These are phyloP conservation scores for Saccharum spontaneum DNA, from an alignment of 176 grass and related monocot species.

Conservation along the genomic window DNA sequence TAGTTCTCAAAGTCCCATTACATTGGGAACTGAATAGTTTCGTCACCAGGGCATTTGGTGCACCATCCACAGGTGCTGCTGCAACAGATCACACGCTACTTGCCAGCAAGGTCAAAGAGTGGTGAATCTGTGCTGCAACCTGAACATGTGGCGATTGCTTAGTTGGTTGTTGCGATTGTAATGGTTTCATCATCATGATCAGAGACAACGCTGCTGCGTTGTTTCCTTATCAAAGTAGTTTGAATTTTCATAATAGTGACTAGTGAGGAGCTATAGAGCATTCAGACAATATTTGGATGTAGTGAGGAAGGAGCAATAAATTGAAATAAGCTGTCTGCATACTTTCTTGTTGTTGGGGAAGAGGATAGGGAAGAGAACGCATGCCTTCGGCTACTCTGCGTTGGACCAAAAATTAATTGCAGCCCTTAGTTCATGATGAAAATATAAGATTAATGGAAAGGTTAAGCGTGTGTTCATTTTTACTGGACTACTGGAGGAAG, in stretches of 20 bases:
- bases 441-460: slow-evolving; percentile 23
- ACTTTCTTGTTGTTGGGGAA: background rate
- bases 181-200: background rate
- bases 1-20: background rate
- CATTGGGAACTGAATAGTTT: slow-evolving; percentile 1
- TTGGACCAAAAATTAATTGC: background rate
- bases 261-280: background rate
- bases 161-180: background rate
- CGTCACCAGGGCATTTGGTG: background rate
- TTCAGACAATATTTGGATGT: background rate
- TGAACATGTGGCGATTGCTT: slow-evolving; percentile 1
- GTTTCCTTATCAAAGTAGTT: background rate
- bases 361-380: background rate
- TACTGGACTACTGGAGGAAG: slow-evolving; percentile 2
- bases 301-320: background rate
- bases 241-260: slow-evolving; percentile 2
- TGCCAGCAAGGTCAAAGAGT: background rate
- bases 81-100: background rate
- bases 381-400: background rate
- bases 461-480: background rate
- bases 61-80: background rate
- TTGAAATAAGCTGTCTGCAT: background rate
- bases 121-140: slow-evolving; percentile 21
- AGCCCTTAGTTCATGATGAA: background rate
- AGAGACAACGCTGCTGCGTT: background rate